Evolutionary conservation across 495 filamentous ascomycete genomes (phyloP).

Genomic region (Penicillium alfredii): DNA sequence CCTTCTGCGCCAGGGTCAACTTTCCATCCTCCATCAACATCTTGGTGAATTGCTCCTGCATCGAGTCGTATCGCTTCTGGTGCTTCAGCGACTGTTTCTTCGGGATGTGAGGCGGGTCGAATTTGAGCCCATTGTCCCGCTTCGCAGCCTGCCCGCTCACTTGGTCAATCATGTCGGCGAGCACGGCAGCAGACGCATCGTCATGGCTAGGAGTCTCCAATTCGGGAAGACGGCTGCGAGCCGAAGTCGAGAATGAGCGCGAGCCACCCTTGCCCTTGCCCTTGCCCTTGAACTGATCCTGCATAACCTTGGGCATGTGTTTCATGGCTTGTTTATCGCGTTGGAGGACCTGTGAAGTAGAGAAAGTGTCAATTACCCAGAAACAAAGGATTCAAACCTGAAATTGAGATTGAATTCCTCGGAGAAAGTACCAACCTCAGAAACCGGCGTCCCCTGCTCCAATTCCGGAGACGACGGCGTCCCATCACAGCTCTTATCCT

Average conservation of each 20-base stretch:
- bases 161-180: conserved; percentile 36
- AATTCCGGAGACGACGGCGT: conserved; percentile 52
- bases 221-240: conserved; percentile 32
- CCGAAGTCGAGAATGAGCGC: conserved; percentile 55
- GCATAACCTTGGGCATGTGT: conserved; percentile 63
- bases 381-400: no score
- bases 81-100: conserved; percentile 50
- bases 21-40: conserved; percentile 89
- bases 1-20: conserved; percentile 72
- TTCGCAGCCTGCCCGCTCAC: conserved; percentile 29
- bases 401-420: no score
- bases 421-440: conserved; percentile 59
- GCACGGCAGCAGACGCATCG: conserved; percentile 28
- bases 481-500: conserved; percentile 39
- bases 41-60: conserved; percentile 81
- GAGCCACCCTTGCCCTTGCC: conserved; percentile 40
- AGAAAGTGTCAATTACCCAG: no score
- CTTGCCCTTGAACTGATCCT: conserved; percentile 46
- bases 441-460: conserved; percentile 58
- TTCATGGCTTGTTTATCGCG: conserved; percentile 56
- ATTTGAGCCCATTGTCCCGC: conserved; percentile 59
- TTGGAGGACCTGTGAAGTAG: conserved; percentile 61
- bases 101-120: conserved; percentile 63
- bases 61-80: conserved; percentile 71
- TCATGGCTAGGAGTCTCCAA: conserved; percentile 9